Percentiles rank a stretch among this genome's conserved stretches.
Evolutionary conservation across 805 yeast species (phyloP).

Genomic region (Saccharomycopsis olivae): DNA sequence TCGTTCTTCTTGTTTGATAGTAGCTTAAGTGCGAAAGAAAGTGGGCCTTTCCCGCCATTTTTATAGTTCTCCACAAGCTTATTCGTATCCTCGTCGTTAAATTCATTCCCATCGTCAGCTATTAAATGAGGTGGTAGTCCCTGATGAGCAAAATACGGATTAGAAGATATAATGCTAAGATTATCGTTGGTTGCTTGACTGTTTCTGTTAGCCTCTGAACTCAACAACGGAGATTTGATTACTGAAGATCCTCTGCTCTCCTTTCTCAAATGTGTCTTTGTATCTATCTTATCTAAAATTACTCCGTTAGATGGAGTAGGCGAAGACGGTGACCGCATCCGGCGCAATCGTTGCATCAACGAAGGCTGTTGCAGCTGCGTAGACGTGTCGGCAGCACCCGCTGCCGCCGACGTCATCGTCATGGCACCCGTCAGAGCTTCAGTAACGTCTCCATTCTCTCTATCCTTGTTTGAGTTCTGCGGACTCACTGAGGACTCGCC

Average conservation of each 20-base stretch:
- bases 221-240: too few relatives aligned
- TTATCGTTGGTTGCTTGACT: constrained; percentile 8
- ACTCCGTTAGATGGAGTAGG: constrained; percentile 20
- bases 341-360: constrained; percentile 25
- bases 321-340: constrained; percentile 28
- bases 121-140: constrained; percentile 45
- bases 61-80: constrained; percentile 11
- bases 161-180: constrained; percentile 23
- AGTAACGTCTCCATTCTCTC: neutral
- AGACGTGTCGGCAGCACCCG: neutral
- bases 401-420: neutral
- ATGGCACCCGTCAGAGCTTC: neutral
- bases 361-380: constrained; percentile 8
- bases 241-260: constrained; percentile 4
- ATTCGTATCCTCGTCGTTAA: constrained; percentile 18
- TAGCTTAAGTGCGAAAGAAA: constrained; percentile 24
- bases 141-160: constrained; percentile 47
- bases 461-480: neutral
- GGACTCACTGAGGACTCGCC: too few relatives aligned
- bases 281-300: constrained; percentile 1
- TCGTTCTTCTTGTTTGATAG: constrained; percentile 19
- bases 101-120: constrained; percentile 17
- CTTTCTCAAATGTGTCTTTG: too few relatives aligned
- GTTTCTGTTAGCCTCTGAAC: neutral
- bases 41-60: constrained; percentile 22